These are phyloP conservation scores for Aspergillus hortae DNA, from an alignment of 2,329 filamentous ascomycete genomes.

Conservation along the genomic window DNA sequence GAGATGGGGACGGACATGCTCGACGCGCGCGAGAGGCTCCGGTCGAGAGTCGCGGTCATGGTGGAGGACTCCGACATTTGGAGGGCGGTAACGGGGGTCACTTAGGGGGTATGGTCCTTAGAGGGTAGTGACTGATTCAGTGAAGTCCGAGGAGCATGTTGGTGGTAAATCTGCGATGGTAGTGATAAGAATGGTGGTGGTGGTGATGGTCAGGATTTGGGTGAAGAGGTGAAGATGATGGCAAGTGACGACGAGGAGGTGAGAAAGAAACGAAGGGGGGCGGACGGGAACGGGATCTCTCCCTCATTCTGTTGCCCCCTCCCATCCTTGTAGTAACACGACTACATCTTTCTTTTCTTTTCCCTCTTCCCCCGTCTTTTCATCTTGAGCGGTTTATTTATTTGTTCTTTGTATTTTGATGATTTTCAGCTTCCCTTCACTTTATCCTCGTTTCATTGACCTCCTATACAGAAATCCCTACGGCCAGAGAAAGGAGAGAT, in stretches of 20 bases:
- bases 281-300: neutral
- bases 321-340: too few species aligned
- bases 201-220: conserved; percentile 5
- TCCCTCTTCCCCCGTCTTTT: too few species aligned
- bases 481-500: too few species aligned
- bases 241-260: neutral
- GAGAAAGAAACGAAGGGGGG: neutral
- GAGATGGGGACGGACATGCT: conserved; percentile 36
- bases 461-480: too few species aligned
- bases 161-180: conserved; percentile 2
- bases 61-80: conserved; percentile 6
- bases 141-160: conserved; percentile 13
- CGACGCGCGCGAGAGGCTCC: conserved; percentile 35
- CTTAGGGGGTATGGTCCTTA: conserved; percentile 3
- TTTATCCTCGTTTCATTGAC: too few species aligned
- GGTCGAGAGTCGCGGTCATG: conserved; percentile 35
- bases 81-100: neutral
- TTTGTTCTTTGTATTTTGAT: too few species aligned
- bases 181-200: conserved; percentile 3
- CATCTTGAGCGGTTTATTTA: too few species aligned
- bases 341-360: too few species aligned
- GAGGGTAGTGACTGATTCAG: neutral
- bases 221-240: conserved; percentile 3
- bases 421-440: too few species aligned
- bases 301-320: neutral